A percentile compares a stretch with the other conserved stretches of the same genome.
These are phyloP conservation scores for Colletotrichum liriopes DNA, from an alignment of 2,329 filamentous ascomycete genomes.

Conservation along the genomic window DNA sequence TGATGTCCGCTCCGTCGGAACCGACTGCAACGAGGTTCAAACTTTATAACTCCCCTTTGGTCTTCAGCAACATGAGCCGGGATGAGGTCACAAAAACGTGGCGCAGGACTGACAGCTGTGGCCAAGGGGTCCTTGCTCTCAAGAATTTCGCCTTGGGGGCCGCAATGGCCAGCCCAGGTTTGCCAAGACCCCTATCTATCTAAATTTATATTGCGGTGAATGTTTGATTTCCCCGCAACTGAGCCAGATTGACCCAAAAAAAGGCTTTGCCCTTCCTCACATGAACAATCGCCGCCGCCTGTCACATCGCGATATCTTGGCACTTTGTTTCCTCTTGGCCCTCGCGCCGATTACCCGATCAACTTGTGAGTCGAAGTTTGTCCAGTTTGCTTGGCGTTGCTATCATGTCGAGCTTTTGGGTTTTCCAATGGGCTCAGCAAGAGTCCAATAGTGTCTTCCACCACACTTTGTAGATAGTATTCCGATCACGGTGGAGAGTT, in stretches of 20 bases:
- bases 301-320: conserved; percentile 32
- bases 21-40: conserved; percentile 11
- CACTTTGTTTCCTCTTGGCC: conserved; percentile 1
- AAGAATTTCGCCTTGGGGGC: conserved; percentile 14
- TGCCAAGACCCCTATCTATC: conserved; percentile 32
- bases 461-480: background rate
- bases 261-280: conserved; percentile 10
- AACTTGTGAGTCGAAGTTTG: background rate
- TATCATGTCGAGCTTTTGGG: background rate
- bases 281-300: conserved; percentile 10
- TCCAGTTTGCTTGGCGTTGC: conserved; percentile 17
- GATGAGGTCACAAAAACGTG: conserved; percentile 19
- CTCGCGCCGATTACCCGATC: conserved; percentile 13
- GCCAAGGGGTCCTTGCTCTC: conserved; percentile 8
- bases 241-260: conserved; percentile 15
- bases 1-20: conserved; percentile 23
- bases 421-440: background rate
- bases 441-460: background rate
- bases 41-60: conserved; percentile 5
- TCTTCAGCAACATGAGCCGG: background rate
- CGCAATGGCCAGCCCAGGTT: background rate
- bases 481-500: conserved; percentile 23
- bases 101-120: conserved; percentile 21
- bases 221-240: conserved; percentile 31
- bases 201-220: conserved; percentile 22